Evolutionary conservation across 352 stramenopile genomes (phyloP), one percentile per base, ranked within the genome.

Genomic region (Pythium brassicae): DNA sequence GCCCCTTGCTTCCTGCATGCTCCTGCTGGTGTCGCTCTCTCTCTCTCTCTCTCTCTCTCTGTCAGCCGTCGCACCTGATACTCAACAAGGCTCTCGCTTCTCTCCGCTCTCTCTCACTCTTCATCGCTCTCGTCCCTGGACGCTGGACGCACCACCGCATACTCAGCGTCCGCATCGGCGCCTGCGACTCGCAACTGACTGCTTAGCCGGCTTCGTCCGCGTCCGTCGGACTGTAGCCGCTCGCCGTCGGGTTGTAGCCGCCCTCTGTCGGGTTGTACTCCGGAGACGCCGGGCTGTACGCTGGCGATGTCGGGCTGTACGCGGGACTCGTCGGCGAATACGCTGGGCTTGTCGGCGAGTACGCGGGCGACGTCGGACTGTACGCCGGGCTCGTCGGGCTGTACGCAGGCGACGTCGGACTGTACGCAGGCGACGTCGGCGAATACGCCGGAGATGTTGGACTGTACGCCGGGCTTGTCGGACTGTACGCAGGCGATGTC

Each of bases 381-480:
- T 86, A 89, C 20, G 75, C 76, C 23, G 78, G 76, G 6, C 62
- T 74, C 26, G 79, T 89, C 27, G 81, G 81, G 19, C 63, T 72
- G 68, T 95, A 96, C 22, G 86, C 84, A 17, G 87, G 87, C 17
- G 67, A 89, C 2, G 82, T 93, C 19, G 86, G 81, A 10, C 50
- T 79, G 65, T 95, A 94, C 15, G 76, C 78, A 0, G 81, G 84
- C 0, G 76, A 90, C 0, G 76, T 90, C 11, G 79, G 83, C 4
- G 44, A 78, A 66, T 87, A 90, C 2, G 87, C 87, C 3, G 88
- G 87, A 0, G 71, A 88, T 4, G 87, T 96, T 19, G 90, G 87
- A 0, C 61, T 81, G 61, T 93, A 92, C 2, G 72, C 71, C 9
- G 80, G 84, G 0, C 69, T 88, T n/a, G 86, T 96, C 9, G 87